Evolutionary conservation across 495 filamentous ascomycete species (phyloP).

Genomic region (Penicillium bovifimosum): DNA sequence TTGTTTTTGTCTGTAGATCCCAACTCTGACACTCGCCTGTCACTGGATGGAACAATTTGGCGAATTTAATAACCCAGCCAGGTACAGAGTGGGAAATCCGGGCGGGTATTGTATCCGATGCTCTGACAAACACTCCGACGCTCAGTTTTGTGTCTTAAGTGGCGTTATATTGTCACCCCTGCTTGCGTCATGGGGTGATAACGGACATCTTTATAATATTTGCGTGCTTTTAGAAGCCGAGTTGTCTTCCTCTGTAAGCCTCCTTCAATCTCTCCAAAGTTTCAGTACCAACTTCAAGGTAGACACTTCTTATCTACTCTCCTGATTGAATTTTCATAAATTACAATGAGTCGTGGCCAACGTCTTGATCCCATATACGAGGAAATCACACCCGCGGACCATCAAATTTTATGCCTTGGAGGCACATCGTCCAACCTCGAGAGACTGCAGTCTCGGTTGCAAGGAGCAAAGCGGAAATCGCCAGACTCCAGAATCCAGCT

Average conservation of each 20-base stretch:
- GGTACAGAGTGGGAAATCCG: neutral
- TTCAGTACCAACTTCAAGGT: neutral
- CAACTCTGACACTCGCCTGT: neutral
- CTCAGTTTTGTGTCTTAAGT: neutral
- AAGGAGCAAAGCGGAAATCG: slow-evolving; percentile 2
- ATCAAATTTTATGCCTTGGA: slow-evolving; percentile 8
- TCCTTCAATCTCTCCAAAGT: neutral
- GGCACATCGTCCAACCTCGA: slow-evolving; percentile 9
- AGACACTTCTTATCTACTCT: neutral
- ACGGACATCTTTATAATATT: neutral
- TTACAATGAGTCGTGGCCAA: neutral
- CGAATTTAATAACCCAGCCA: no score
- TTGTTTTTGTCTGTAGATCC: neutral
- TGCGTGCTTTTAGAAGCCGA: neutral
- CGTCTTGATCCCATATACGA: slow-evolving; percentile 10
- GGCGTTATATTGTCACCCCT: neutral
- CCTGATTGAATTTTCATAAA: neutral
- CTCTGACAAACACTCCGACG: neutral
- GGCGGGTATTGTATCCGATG: neutral
- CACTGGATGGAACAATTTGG: neutral
- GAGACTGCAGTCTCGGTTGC: slow-evolving; percentile 5
- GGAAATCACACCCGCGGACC: slow-evolving; percentile 10
- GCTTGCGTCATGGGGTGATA: neutral
- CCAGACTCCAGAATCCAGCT: slow-evolving; percentile 1
- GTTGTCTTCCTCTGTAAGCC: neutral